Base-by-base conservation (phyloP, 1,284 basidiomycete species). In the Apiotrichum laibachii region DNA sequence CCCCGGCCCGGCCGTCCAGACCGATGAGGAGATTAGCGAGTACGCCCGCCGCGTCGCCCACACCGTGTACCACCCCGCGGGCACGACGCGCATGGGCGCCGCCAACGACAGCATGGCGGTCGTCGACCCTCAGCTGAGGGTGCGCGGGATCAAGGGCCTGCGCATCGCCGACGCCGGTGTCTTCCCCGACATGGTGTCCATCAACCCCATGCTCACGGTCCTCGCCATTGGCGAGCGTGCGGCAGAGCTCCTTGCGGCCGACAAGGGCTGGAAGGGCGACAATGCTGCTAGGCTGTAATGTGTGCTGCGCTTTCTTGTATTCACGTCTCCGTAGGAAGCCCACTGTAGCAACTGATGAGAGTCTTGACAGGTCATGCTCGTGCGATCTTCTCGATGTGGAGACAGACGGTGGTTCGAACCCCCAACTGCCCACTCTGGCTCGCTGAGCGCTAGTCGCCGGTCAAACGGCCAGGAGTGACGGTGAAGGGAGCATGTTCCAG, bases 191-290 rank as follows among this genome's bases (percentile, higher is more conserved):
- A 63, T 63, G 62, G 59, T 60, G 8, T 47, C 47, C 12, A 55
- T 63, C 56, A 63, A 63, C 56, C 62, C 62, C 34, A 63, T 63
- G 62, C 56, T 63, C 19, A 63, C 62, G 0, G 62, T 63, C 18
- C 62, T 63, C 0, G 62, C 59, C 2, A 37, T 63, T 22, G 62
- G 62, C 26, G 62, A 63, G 56, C 39, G 45, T n/a, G 59, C 59
- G 0, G 62, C 62, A 21, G 62, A 63, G 62, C 44, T 63, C 10
- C 50, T 63, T 3, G 62, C 62, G 5, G 1, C 12, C 15, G 56
- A 60, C 37, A 43, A 44, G 37, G 58, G 62, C 1, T 63, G 62
- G 62, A 63, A 60, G 58, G 62, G 62, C 42, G 62, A 63, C 53
- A 19, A 21, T 13, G 59, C 59, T 1, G 61, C 57, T 1, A 50